Evolutionary conservation across 2,329 filamentous ascomycete species (phyloP), one percentile per base, ranked within the genome.

Genomic region (Cercospora sesami): DNA sequence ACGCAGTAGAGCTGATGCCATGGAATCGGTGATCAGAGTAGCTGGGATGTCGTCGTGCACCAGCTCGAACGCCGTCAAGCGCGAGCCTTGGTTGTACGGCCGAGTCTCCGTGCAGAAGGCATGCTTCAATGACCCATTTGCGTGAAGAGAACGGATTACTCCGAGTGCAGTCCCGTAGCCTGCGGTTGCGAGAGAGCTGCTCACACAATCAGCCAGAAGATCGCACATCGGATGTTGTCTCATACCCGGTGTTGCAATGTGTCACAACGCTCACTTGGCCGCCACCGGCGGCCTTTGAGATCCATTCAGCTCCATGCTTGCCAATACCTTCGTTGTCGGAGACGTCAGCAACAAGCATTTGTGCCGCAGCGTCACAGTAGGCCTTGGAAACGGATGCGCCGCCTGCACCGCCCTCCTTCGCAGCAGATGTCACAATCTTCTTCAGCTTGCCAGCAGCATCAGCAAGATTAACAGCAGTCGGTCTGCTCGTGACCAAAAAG

Each of bases 51-150:
- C 83, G 80, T 99, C 95, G 78, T 94, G 94, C 7, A 96, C 91
- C n/a, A 99, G 87, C 82, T 99, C 95, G 79, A 96, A 99, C 7
- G 95, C 93, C 4, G 95, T 99, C 68, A 99, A 84, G 21, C 95
- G 89, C 62, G 94, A 96, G 65, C 95, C 95, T 82, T 99, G 95
- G 83, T 99, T 99, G 81, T 99, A 99, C 0, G 95, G 95, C 36
- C 95, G 87, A 2, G 95, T 99, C 82, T 99, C 95, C 60, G 94
- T 97, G 83, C 94, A 99, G 83, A 93, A 99, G 45, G 93, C 94
- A 76, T 93, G 94, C 70, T 89, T 85, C 26, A 99, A 85, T 6
- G 87, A 83, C 5, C 85, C 83, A 65, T 84, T 84, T 12, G 86
- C 81, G 75, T 92, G 87, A 5, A 99, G 84, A 4, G 91, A 92